These are phyloP conservation scores for Ophiocordyceps camponoti-floridani DNA, from an alignment of 2,329 filamentous ascomycete species.

Conservation along the genomic window DNA sequence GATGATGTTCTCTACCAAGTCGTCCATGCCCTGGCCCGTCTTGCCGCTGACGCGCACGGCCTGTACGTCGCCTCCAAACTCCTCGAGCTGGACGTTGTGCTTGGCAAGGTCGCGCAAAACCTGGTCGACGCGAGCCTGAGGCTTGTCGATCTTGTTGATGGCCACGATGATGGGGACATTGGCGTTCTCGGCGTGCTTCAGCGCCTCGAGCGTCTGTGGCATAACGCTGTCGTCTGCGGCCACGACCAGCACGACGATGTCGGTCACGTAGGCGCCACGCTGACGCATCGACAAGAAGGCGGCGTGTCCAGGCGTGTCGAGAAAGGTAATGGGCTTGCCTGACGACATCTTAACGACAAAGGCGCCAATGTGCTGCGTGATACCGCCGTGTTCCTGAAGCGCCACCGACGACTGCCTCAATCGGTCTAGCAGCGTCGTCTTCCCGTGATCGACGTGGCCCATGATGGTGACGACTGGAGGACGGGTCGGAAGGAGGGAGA, in stretches of 20 bases:
- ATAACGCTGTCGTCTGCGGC: conserved; percentile 96
- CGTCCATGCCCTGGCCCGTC: conserved; percentile 79
- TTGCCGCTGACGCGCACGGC: conserved; percentile 84
- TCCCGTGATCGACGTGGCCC: conserved; percentile 97
- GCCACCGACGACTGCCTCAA: conserved; percentile 84
- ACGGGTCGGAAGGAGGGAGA: conserved; percentile 47
- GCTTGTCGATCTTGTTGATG: conserved; percentile 93
- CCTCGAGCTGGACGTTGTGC: conserved; percentile 80
- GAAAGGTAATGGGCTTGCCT: conserved; percentile 84
- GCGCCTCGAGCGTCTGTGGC: conserved; percentile 87
- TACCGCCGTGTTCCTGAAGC: conserved; percentile 83
- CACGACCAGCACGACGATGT: conserved; percentile 90
- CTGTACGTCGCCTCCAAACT: conserved; percentile 87
- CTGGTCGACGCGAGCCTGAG: conserved; percentile 58
- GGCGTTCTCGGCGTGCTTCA: conserved; percentile 78
- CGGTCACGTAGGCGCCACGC: conserved; percentile 85
- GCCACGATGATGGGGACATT: conserved; percentile 93
- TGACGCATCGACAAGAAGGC: conserved; percentile 94
- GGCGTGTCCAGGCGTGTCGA: conserved; percentile 91
- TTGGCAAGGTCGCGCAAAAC: conserved; percentile 78
- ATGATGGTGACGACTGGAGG: conserved; percentile 97
- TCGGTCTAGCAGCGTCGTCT: conserved; percentile 90
- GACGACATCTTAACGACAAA: conserved; percentile 80
- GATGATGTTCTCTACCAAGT: conserved; percentile 79
- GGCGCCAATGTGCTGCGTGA: conserved; percentile 95